Evolutionary conservation across 306 rosid genomes (phyloP).

Genomic region (Dalbergia oliveri): DNA sequence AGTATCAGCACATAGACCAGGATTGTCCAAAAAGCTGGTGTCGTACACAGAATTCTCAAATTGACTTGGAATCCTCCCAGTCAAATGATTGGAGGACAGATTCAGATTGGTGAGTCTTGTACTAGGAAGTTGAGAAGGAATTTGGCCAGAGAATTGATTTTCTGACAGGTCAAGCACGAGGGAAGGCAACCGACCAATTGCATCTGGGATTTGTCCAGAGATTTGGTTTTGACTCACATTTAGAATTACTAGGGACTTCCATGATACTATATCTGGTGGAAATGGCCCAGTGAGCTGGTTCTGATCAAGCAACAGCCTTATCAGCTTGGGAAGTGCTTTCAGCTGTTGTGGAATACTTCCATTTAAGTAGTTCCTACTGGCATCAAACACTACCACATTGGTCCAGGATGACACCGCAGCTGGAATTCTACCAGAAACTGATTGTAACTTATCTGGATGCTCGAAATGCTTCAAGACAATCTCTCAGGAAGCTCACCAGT

Average conservation of each 20-base stretch:
- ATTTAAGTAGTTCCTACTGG: too few relatives aligned
- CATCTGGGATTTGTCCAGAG: slow-evolving; percentile 59
- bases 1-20: too few relatives aligned
- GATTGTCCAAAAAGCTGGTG: slow-evolving; percentile 73
- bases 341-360: too few relatives aligned
- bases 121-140: slow-evolving; percentile 51
- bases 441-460: too few relatives aligned
- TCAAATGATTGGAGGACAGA: slow-evolving; percentile 60
- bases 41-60: slow-evolving; percentile 53
- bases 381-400: too few relatives aligned
- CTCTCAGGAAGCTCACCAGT: too few relatives aligned
- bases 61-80: slow-evolving; percentile 63
- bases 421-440: too few relatives aligned
- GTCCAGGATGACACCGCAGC: too few relatives aligned
- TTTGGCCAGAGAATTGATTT: slow-evolving; percentile 68
- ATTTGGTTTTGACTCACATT: slow-evolving; percentile 61
- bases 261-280: slow-evolving; percentile 57
- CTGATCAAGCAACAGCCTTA: too few relatives aligned
- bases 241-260: slow-evolving; percentile 53
- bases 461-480: too few relatives aligned
- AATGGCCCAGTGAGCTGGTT: too few relatives aligned
- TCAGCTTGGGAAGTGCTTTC: too few relatives aligned
- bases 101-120: slow-evolving; percentile 42
- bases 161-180: slow-evolving; percentile 74
- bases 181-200: slow-evolving; percentile 51